phyloP scores from a whole-genome alignment of 441 rosid species.

The Syzygium malaccense region DNA sequence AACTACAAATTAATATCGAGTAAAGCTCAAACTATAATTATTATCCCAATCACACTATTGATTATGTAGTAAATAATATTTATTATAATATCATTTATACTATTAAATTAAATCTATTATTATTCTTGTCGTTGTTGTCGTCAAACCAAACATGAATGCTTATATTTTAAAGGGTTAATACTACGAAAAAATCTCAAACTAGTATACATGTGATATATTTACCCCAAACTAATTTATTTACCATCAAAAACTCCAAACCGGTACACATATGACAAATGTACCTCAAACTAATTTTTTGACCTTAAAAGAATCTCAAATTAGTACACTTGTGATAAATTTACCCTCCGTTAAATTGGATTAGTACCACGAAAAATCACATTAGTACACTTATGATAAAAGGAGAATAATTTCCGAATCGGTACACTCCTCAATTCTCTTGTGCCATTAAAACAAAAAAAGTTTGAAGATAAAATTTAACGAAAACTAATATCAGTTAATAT shows the following conservation, averaged over 20 bases:
- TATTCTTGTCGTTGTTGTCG: too few species aligned
- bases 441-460: fast-evolving
- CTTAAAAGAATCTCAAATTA: too few species aligned
- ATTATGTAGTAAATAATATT: too few species aligned
- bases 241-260: fast-evolving
- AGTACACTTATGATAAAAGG: fast-evolving
- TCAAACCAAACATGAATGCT: too few species aligned
- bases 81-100: too few species aligned
- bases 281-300: too few species aligned
- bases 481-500: neutral
- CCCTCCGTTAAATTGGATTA: fast-evolving
- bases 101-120: too few species aligned
- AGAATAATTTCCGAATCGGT: fast-evolving
- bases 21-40: too few species aligned
- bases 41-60: too few species aligned
- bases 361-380: fast-evolving
- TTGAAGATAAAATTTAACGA: fast-evolving
- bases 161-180: neutral
- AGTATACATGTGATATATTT: fast-evolving
- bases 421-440: fast-evolving
- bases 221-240: fast-evolving
- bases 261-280: too few species aligned
- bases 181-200: fast-evolving
- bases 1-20: too few species aligned
- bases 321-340: neutral